Conservation (phyloP, 345 rosid genomes). For the Salix suchowensis region DNA sequence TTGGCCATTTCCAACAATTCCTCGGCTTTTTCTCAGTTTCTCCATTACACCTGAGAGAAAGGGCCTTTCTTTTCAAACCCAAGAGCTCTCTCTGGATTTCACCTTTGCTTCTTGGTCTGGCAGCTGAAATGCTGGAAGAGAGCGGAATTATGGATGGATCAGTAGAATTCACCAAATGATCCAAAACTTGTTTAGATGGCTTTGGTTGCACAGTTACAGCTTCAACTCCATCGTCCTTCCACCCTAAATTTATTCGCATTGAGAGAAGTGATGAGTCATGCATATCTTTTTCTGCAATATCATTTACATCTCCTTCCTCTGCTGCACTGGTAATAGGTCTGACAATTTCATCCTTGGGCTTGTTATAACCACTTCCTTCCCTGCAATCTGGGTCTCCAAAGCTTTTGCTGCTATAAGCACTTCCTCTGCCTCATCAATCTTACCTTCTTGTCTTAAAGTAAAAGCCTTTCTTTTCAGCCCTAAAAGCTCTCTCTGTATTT, state of each 20-base stretch:
- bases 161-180: conserved; percentile 24
- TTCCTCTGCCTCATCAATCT: conserved; percentile 72
- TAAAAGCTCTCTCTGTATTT: conserved; percentile 78
- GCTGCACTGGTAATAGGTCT: conserved; percentile 18
- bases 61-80: conserved; percentile 57
- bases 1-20: conserved; percentile 41
- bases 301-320: conserved; percentile 35
- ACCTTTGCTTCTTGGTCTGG: conserved; percentile 37
- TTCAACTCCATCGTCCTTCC: conserved; percentile 48
- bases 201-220: conserved; percentile 15
- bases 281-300: conserved; percentile 45
- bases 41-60: conserved; percentile 52
- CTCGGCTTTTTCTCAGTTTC: conserved; percentile 53
- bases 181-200: conserved; percentile 19
- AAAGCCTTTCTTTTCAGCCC: conserved; percentile 79
- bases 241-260: conserved; percentile 34
- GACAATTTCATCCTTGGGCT: conserved; percentile 14
- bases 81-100: conserved; percentile 57
- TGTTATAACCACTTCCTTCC: conserved; percentile 34
- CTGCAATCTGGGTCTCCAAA: conserved; percentile 56
- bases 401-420: conserved; percentile 49
- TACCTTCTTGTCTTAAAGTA: conserved; percentile 70
- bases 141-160: conserved; percentile 4
- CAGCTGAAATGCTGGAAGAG: conserved; percentile 11
- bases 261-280: too few relatives aligned